Percentiles rank a stretch among this genome's conserved stretches.
These are phyloP conservation scores for Populus simonii DNA, from an alignment of 345 rosid species.

Conservation along the genomic window DNA sequence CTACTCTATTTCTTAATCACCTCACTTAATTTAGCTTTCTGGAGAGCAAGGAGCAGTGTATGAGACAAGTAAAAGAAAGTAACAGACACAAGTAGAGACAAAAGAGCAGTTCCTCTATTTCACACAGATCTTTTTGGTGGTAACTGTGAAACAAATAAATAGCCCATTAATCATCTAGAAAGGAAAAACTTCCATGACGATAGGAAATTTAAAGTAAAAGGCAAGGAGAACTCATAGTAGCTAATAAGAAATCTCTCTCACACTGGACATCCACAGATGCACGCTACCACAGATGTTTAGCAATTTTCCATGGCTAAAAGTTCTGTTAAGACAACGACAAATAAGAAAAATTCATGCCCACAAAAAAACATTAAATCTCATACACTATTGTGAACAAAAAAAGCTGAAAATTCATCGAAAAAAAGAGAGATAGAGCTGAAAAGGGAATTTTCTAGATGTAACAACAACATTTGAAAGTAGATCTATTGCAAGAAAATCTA, in stretches of 20 bases:
- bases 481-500: too few species aligned
- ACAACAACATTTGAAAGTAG: too few species aligned
- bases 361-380: neutral
- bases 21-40: neutral
- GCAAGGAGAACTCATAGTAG: neutral
- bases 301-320: neutral
- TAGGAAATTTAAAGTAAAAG: neutral
- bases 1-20: neutral
- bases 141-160: neutral
- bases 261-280: neutral
- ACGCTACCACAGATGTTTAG: neutral
- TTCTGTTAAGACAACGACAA: neutral
- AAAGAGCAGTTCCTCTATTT: neutral
- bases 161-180: neutral
- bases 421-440: too few species aligned
- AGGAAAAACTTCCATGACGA: neutral
- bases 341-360: neutral
- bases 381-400: neutral
- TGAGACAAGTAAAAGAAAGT: neutral
- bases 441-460: neutral
- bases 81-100: neutral
- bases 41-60: neutral
- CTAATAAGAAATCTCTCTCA: neutral
- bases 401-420: neutral
- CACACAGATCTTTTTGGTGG: neutral